These are phyloP conservation scores for Coemansia sp. DNA, from an alignment of 192 early-diverging fungal species.

Conservation along the genomic window DNA sequence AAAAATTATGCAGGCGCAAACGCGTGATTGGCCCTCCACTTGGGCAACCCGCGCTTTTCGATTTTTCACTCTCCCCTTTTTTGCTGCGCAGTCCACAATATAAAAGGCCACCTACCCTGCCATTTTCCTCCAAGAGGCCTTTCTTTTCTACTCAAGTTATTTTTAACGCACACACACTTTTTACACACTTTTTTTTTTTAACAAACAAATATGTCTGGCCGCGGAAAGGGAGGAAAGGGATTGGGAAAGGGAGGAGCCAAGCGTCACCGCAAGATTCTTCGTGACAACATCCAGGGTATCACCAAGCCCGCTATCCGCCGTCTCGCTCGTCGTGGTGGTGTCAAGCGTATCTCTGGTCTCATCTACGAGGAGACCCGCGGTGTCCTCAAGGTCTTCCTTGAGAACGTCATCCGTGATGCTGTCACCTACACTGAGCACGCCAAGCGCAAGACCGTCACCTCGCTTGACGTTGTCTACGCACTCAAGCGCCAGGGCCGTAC, in stretches of 20 bases:
- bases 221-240: constrained; percentile 99
- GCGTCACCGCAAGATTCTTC: constrained; percentile 99
- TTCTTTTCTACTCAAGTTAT: neutral
- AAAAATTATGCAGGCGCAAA: neutral
- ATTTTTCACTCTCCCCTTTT: neutral
- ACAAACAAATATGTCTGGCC: constrained; percentile 82
- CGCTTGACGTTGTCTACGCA: constrained; percentile 98
- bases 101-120: neutral
- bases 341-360: constrained; percentile 99
- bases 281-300: constrained; percentile 92
- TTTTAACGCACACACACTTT: neutral
- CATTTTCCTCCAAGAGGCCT: neutral
- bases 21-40: constrained; percentile 2
- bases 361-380: constrained; percentile 99
- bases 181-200: constrained; percentile 14
- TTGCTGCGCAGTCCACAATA: constrained; percentile 2
- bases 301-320: constrained; percentile 99
- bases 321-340: constrained; percentile 99
- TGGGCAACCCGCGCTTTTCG: neutral
- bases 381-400: constrained; percentile 98
- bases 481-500: constrained; percentile 97
- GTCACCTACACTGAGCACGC: constrained; percentile 99
- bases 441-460: constrained; percentile 99
- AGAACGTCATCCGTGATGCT: constrained; percentile 98
- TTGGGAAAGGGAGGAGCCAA: constrained; percentile 99